These are phyloP conservation scores for Candida suzukii DNA, from an alignment of 805 yeast species.

Conservation along the genomic window DNA sequence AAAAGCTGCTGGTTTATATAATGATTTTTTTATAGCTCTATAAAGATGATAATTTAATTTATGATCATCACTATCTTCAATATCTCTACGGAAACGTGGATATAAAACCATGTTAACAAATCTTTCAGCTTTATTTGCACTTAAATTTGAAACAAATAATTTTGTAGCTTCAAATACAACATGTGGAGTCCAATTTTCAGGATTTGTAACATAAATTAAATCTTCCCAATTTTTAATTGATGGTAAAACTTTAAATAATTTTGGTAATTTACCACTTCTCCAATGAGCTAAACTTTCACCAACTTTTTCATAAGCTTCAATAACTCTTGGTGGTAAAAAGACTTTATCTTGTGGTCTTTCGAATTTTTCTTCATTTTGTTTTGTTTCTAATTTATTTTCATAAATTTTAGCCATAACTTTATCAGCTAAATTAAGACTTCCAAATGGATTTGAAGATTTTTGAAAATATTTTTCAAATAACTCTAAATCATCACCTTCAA, in stretches of 20 bases:
- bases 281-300: conserved; percentile 83
- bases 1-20: conserved; percentile 96
- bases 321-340: conserved; percentile 89
- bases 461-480: conserved; percentile 74
- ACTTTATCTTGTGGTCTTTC: conserved; percentile 62
- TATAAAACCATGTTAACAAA: conserved; percentile 63
- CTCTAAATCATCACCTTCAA: conserved; percentile 77
- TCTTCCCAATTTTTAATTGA: conserved; percentile 94
- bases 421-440: conserved; percentile 75
- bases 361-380: conserved; percentile 12
- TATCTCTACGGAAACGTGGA: conserved; percentile 64
- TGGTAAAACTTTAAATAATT: conserved; percentile 91
- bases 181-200: conserved; percentile 91
- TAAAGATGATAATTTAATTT: conserved; percentile 87
- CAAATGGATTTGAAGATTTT: conserved; percentile 22
- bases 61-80: conserved; percentile 69
- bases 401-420: conserved; percentile 86
- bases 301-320: conserved; percentile 87
- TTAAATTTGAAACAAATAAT: conserved; percentile 83
- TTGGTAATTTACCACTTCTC: conserved; percentile 96
- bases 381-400: conserved; percentile 41
- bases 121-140: conserved; percentile 81
- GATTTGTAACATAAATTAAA: conserved; percentile 85
- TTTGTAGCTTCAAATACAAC: conserved; percentile 93
- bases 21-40: conserved; percentile 83